Evolutionary conservation across 1,139 yeast genomes (phyloP).

Genomic region (Pichia sp.): DNA sequence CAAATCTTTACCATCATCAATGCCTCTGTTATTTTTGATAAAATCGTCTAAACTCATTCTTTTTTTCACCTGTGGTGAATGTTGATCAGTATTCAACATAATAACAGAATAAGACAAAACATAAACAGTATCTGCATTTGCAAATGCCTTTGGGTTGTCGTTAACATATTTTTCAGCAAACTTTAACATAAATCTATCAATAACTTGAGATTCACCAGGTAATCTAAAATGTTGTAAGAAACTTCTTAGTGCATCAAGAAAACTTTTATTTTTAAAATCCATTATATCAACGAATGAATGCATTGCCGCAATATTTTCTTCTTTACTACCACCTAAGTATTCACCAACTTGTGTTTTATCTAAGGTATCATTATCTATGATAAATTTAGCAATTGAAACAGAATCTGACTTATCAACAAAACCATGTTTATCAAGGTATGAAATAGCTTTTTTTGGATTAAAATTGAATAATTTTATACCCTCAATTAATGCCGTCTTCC

Average conservation of each 20-base stretch:
- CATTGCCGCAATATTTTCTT: conserved; percentile 73
- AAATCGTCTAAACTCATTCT: conserved; percentile 89
- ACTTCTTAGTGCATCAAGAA: conserved; percentile 79
- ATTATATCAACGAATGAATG: conserved; percentile 87
- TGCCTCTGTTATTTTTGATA: conserved; percentile 80
- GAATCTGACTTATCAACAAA: conserved; percentile 62
- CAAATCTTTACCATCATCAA: conserved; percentile 83
- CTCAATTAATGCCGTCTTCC: conserved; percentile 74
- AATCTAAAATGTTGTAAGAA: conserved; percentile 84
- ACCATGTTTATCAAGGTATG: conserved; percentile 51
- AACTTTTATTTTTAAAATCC: conserved; percentile 63
- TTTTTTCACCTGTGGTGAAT: conserved; percentile 76
- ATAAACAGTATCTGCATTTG: conserved; percentile 93
- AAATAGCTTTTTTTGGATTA: conserved; percentile 77
- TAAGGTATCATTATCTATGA: conserved; percentile 60
- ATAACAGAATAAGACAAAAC: conserved; percentile 88
- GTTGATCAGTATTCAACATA: conserved; percentile 89
- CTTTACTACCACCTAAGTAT: conserved; percentile 85
- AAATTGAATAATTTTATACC: conserved; percentile 76
- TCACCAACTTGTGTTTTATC: conserved; percentile 88
- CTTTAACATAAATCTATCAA: conserved; percentile 92
- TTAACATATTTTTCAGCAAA: conserved; percentile 89
- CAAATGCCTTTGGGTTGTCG: conserved; percentile 79
- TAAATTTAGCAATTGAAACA: conserved; percentile 61
- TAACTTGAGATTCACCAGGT: conserved; percentile 98